Conservation (phyloP, 1,139 yeast species). For the Saccharomyces uvarum region DNA sequence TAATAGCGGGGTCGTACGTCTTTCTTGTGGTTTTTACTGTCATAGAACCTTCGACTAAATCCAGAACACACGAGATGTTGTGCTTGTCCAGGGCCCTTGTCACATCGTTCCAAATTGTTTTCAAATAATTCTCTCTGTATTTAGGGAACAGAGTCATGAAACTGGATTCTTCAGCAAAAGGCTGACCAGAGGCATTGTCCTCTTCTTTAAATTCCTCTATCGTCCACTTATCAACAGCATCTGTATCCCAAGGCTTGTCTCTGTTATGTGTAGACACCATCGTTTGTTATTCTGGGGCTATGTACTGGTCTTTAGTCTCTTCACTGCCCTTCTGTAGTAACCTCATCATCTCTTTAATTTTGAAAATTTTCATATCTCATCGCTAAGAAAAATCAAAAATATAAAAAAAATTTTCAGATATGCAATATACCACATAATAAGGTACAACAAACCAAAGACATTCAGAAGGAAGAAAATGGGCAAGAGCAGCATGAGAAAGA, state of each 20-base stretch:
- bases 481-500: constrained; percentile 5
- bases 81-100: constrained; percentile 68
- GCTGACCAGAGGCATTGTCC: constrained; percentile 75
- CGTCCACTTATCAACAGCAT: constrained; percentile 90
- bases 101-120: constrained; percentile 89
- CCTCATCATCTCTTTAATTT: background rate
- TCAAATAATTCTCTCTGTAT: constrained; percentile 84
- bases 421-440: background rate
- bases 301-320: constrained; percentile 1
- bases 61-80: constrained; percentile 72
- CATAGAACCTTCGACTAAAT: constrained; percentile 95
- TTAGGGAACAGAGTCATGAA: constrained; percentile 94
- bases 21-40: constrained; percentile 92
- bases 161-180: constrained; percentile 89
- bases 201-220: constrained; percentile 84
- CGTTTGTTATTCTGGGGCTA: constrained; percentile 1
- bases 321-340: background rate
- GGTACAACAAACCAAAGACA: constrained; percentile 1
- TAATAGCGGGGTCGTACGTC: constrained; percentile 90
- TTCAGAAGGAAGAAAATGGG: constrained; percentile 4
- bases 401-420: background rate
- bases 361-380: constrained; percentile 4
- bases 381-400: constrained; percentile 1
- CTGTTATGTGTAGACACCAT: constrained; percentile 92
- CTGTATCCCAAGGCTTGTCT: constrained; percentile 98